Base-by-base conservation (phyloP, 164 flowering plant genomes). In the Stephania japonica region DNA sequence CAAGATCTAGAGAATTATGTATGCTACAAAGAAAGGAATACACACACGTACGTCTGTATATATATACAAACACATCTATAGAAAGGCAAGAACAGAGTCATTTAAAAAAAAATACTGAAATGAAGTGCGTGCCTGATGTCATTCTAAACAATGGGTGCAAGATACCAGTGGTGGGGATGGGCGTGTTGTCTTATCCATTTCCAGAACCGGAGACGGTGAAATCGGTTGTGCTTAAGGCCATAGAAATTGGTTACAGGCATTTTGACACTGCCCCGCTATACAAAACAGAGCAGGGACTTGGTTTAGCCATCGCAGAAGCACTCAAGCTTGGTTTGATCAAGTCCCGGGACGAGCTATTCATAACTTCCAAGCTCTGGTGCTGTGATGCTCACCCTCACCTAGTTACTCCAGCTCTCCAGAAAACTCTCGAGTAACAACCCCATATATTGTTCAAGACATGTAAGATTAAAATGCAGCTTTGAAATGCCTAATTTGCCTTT, bases 231-330 rank as follows among this genome's bases (percentile, higher is more conserved):
- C 19, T 80, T 5, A 25, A 50, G 24, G 83, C 78, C 41, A 80
- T 80, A 1, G 59, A 75, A 72, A 38, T 50, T 6, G 81, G 81
- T 24, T 81, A 78, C 75, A 69, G 78, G 21, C 79, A 74, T 67
- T 81, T 81, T 27, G 77, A 74, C 71, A 65, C 80, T 0, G 80
- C 80, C 1, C 1, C 62, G 7, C 0, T 65, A 0, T 78, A 74
- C 64, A 53, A 67, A 59, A 1, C 81, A 2, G 81, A 82, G 77
- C 68, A 65, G 56, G 63, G 82, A 1, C 71, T 82, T 2, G 85
- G 83, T n/a, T 49, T 43, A 50, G 85, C 85, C 27, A 76, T 78
- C 10, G 81, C 68, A n/a, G 71, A 79, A 69, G 75, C 80, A 7
- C 71, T 80, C n/a, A 64, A 71, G 11, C 70, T 14, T 6, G 80